Percentiles rank a stretch among this genome's conserved stretches.
Evolutionary conservation across 202 grass and related monocot species (phyloP).

Genomic region (Hordeum pubiflorum): DNA sequence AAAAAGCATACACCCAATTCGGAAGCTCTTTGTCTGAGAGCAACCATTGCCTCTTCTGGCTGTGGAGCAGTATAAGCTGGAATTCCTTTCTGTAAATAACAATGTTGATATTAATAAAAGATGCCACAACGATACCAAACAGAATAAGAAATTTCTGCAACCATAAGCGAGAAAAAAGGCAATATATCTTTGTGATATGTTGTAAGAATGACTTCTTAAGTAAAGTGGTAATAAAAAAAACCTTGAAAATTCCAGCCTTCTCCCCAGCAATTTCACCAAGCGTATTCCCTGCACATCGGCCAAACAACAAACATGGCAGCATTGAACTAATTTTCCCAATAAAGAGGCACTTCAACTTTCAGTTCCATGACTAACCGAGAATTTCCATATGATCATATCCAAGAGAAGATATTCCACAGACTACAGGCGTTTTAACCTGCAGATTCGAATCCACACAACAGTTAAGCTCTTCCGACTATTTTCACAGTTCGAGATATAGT

Average conservation of each 20-base stretch:
- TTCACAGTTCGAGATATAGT: background rate
- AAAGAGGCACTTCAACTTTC: background rate
- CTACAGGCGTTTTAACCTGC: slow-evolving; percentile 72
- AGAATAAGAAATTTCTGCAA: background rate
- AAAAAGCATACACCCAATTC: slow-evolving; percentile 74
- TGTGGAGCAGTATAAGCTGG: slow-evolving; percentile 71
- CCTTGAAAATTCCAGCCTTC: slow-evolving; percentile 99
- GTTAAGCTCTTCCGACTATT: background rate
- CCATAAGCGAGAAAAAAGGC: background rate
- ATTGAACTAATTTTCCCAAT: background rate
- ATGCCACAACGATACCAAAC: background rate
- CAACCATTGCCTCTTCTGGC: slow-evolving; percentile 71
- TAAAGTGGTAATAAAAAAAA: slow-evolving; percentile 30
- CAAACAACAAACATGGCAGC: slow-evolving; percentile 8
- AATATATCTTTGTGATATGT: background rate
- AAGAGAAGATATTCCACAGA: slow-evolving; percentile 86
- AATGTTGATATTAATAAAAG: background rate
- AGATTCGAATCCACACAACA: slow-evolving; percentile 19
- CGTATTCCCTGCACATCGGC: slow-evolving; percentile 62
- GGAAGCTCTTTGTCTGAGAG: slow-evolving; percentile 61
- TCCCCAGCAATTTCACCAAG: slow-evolving; percentile 86
- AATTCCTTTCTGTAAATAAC: slow-evolving; percentile 58
- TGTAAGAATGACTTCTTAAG: background rate
- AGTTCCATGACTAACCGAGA: slow-evolving; percentile 74
- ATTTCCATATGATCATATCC: slow-evolving; percentile 99